Evolutionary conservation across 2,329 filamentous ascomycete genomes (phyloP).

Genomic region (Drechslera avenae): DNA sequence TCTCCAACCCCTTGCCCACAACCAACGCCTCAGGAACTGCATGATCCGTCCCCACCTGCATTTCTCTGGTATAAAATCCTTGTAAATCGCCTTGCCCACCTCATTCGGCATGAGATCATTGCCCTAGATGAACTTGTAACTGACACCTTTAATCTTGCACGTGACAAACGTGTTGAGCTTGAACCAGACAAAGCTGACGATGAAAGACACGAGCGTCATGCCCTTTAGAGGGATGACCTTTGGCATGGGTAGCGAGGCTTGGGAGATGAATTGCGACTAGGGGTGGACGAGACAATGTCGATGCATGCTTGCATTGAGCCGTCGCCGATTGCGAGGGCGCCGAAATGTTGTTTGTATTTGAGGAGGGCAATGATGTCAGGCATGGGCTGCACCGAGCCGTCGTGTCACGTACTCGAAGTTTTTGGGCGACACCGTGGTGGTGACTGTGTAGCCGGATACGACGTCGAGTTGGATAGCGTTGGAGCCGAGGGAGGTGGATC

Average conservation of each 20-base stretch:
- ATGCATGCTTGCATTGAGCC: conserved; percentile 18
- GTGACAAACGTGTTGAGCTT: background rate
- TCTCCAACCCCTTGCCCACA: conserved; percentile 23
- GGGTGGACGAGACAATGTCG: background rate
- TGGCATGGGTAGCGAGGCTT: background rate
- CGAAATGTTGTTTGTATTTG: conserved; percentile 42
- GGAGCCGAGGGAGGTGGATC: conserved; percentile 52
- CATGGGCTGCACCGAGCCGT: conserved; percentile 51
- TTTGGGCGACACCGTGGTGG: conserved; percentile 53
- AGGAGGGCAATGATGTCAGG: conserved; percentile 44
- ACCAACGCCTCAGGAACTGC: conserved; percentile 22
- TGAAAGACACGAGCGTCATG: background rate
- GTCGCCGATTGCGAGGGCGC: conserved; percentile 43
- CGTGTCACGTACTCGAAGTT: conserved; percentile 54
- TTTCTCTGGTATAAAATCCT: conserved; percentile 18
- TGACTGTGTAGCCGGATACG: conserved; percentile 51
- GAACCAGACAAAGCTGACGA: background rate
- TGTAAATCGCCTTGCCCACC: conserved; percentile 4
- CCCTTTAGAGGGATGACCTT: background rate
- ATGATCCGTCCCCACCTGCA: conserved; percentile 14
- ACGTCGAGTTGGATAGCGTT: conserved; percentile 57
- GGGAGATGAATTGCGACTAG: background rate
- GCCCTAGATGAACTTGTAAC: conserved; percentile 1
- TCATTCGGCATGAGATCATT: background rate
- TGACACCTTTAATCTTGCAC: background rate